A percentile compares a stretch with the other conserved stretches of the same genome.
phyloP scores from a whole-genome alignment of 2,329 filamentous ascomycete genomes.

The Diaporthe sp. region DNA sequence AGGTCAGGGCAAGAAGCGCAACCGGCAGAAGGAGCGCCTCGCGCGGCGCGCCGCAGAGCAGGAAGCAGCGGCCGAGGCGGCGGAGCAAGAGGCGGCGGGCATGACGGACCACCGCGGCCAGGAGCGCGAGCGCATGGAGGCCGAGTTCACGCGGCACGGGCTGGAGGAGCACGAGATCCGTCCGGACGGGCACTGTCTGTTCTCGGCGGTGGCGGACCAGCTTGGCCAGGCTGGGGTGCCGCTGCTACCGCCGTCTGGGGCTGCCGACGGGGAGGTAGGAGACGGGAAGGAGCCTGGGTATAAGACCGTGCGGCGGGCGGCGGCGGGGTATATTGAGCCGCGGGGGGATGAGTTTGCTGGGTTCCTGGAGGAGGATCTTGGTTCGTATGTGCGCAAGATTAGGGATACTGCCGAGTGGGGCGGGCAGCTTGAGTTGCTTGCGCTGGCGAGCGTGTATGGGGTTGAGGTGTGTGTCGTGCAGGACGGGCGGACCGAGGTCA shows the following conservation, averaged over 20 bases:
- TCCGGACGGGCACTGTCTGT: conserved; percentile 95
- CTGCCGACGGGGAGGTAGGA: conserved; percentile 37
- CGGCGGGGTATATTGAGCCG: conserved; percentile 81
- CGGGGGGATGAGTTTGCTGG: conserved; percentile 86
- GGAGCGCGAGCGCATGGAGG: conserved; percentile 79
- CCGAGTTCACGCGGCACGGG: conserved; percentile 72
- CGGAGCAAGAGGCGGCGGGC: conserved; percentile 79
- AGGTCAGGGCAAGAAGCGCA: conserved; percentile 76
- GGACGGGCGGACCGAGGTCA: conserved; percentile 83
- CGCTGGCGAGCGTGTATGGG: conserved; percentile 84
- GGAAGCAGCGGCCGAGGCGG: conserved; percentile 76
- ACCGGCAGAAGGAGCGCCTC: conserved; percentile 90
- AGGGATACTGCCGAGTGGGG: conserved; percentile 95
- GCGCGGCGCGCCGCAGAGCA: conserved; percentile 90
- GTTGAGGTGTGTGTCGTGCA: conserved; percentile 89
- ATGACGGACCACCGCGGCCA: conserved; percentile 80
- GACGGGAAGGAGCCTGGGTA: conserved; percentile 62
- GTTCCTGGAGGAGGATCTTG: conserved; percentile 87
- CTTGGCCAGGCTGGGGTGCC: conserved; percentile 68
- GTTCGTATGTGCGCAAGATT: conserved; percentile 81
- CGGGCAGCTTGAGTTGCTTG: conserved; percentile 89
- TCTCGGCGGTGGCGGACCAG: conserved; percentile 91
- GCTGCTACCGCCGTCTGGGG: conserved; percentile 52
- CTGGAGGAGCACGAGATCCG: conserved; percentile 84
- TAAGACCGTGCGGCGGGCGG: conserved; percentile 75